phyloP scores from a whole-genome alignment of 2,329 filamentous ascomycete species.

The Scorias spongiosa region DNA sequence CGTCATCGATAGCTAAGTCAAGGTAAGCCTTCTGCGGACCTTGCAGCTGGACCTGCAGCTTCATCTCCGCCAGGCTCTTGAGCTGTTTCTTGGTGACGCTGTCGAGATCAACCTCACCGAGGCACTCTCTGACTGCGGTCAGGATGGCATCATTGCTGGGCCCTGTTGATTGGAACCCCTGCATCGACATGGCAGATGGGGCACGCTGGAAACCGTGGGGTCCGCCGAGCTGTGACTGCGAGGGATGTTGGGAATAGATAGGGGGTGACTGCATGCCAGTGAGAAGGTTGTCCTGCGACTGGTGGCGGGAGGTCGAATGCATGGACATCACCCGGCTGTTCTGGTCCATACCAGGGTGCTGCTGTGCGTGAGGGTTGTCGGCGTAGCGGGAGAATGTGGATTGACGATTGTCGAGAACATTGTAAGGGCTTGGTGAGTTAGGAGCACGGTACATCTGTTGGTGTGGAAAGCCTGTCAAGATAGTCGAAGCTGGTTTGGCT shows the following conservation, averaged over 20 bases:
- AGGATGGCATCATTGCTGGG: slow-evolving; percentile 69
- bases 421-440: slow-evolving; percentile 61
- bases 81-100: slow-evolving; percentile 96
- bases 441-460: slow-evolving; percentile 44
- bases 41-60: slow-evolving; percentile 73
- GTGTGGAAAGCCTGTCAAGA: slow-evolving; percentile 67
- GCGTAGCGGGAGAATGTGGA: slow-evolving; percentile 58
- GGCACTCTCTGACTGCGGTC: slow-evolving; percentile 67
- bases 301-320: slow-evolving; percentile 31
- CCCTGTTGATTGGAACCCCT: slow-evolving; percentile 47
- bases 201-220: slow-evolving; percentile 3
- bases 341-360: not conserved
- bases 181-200: slow-evolving; percentile 18
- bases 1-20: slow-evolving; percentile 82
- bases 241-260: slow-evolving; percentile 5
- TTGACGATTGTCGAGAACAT: slow-evolving; percentile 53
- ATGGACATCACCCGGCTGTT: slow-evolving; percentile 44
- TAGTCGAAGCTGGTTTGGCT: slow-evolving; percentile 69
- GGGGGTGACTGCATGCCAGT: slow-evolving; percentile 21
- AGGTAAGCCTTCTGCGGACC: slow-evolving; percentile 81
- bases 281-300: slow-evolving; percentile 20
- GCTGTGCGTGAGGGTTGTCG: slow-evolving; percentile 39
- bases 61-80: slow-evolving; percentile 74
- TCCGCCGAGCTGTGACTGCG: slow-evolving; percentile 6
- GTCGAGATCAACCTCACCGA: slow-evolving; percentile 82